These are phyloP conservation scores for Albophoma yamanashiensis DNA, from an alignment of 2,329 filamentous ascomycete species.

Conservation along the genomic window DNA sequence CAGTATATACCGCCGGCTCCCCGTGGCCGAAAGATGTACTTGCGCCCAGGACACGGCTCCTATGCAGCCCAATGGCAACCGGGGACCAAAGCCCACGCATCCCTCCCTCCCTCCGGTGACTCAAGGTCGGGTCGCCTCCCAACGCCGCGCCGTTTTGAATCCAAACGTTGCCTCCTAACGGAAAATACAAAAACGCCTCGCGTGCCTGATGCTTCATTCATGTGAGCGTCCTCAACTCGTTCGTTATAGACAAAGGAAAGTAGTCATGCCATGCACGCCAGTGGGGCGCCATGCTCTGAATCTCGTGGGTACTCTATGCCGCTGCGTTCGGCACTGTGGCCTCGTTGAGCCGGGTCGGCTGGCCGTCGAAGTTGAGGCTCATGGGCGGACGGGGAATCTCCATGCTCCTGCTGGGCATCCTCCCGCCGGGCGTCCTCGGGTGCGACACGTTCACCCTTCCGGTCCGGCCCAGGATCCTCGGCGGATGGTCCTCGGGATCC, in stretches of 20 bases:
- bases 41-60: neutral
- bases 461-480: slow-evolving; percentile 36
- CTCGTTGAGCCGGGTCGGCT: neutral
- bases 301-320: neutral
- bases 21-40: neutral
- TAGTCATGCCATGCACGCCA: neutral
- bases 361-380: neutral
- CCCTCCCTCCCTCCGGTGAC: neutral
- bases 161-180: neutral
- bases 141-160: neutral
- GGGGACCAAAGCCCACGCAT: neutral
- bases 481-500: slow-evolving; percentile 30
- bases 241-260: neutral
- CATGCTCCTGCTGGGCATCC: slow-evolving; percentile 45
- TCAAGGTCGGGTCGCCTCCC: neutral
- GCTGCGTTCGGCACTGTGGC: neutral
- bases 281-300: neutral
- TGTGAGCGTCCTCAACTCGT: neutral
- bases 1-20: neutral
- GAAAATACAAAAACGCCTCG: neutral
- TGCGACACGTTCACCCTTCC: slow-evolving; percentile 49
- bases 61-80: neutral
- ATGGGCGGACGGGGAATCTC: slow-evolving; percentile 35
- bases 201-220: neutral
- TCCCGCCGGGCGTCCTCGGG: slow-evolving; percentile 41